These are phyloP conservation scores for Tulasnella sp. DNA, from an alignment of 768 basidiomycete species.

Conservation along the genomic window DNA sequence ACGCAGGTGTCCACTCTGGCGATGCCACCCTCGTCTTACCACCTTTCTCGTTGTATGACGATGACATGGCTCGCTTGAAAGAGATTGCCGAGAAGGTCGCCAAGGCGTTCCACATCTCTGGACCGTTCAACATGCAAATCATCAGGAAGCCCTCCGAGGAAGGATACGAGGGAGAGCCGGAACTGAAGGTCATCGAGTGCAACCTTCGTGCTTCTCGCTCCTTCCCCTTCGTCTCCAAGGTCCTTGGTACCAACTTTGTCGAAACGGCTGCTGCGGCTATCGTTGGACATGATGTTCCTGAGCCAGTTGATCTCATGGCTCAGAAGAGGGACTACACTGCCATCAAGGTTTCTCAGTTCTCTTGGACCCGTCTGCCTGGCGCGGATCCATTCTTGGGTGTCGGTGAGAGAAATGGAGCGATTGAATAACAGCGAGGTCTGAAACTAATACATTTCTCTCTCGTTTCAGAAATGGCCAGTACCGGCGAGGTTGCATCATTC, in stretches of 20 bases:
- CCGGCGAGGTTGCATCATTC: conserved; percentile 95
- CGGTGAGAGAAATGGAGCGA: conserved; percentile 39
- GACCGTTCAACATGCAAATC: conserved; percentile 99
- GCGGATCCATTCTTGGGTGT: conserved; percentile 96
- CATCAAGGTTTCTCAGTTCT: conserved; percentile 97
- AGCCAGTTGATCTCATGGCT: conserved; percentile 85
- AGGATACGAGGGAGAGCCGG: conserved; percentile 26
- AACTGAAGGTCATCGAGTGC: conserved; percentile 97
- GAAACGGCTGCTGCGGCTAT: conserved; percentile 87
- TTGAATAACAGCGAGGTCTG: not conserved
- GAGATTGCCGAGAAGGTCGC: conserved; percentile 92
- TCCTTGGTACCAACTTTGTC: conserved; percentile 94
- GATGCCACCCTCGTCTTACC: conserved; percentile 97
- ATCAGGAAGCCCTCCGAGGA: conserved; percentile 65
- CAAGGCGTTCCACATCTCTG: conserved; percentile 88
- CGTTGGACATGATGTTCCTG: conserved; percentile 73
- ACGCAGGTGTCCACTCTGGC: conserved; percentile 96
- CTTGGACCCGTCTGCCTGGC: conserved; percentile 91
- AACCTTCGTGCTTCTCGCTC: conserved; percentile 95
- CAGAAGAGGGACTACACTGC: conserved; percentile 81
- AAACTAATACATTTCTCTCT: not conserved
- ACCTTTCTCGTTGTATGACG: conserved; percentile 65
- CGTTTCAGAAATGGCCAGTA: conserved; percentile 85
- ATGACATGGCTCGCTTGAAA: conserved; percentile 81
- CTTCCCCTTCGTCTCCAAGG: conserved; percentile 99